A percentile compares a stretch with the other conserved stretches of the same genome.
These are phyloP conservation scores for Microdochium nivale DNA, from an alignment of 2,329 filamentous ascomycete genomes.

Conservation along the genomic window DNA sequence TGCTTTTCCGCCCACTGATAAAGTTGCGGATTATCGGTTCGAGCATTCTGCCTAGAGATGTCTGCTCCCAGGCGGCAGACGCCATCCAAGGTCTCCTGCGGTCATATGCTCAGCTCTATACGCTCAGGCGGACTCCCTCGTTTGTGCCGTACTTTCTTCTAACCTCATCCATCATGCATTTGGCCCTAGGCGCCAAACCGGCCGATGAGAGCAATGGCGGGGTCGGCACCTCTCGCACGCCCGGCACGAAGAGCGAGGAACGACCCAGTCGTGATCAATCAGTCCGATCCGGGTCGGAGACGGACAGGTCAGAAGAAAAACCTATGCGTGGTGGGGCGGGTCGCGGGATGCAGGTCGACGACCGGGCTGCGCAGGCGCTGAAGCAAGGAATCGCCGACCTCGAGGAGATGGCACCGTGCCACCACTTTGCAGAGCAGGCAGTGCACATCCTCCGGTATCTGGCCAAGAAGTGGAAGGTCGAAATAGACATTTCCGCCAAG, in stretches of 20 bases:
- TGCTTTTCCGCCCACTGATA: conserved; percentile 68
- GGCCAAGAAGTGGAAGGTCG: conserved; percentile 49
- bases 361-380: conserved; percentile 33
- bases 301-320: background rate
- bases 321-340: conserved; percentile 8
- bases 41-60: conserved; percentile 53
- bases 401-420: conserved; percentile 52
- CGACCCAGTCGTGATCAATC: background rate
- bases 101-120: conserved; percentile 12
- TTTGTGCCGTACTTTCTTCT: conserved; percentile 56
- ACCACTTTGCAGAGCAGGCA: conserved; percentile 52
- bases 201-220: conserved; percentile 4
- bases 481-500: conserved; percentile 32
- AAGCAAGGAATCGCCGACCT: conserved; percentile 47
- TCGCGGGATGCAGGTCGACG: background rate
- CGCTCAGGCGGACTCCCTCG: conserved; percentile 41
- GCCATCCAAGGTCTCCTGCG: conserved; percentile 47
- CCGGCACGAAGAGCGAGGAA: background rate
- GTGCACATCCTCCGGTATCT: conserved; percentile 51
- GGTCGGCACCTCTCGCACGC: conserved; percentile 2
- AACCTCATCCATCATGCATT: conserved; percentile 50
- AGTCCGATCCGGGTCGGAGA: background rate
- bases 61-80: conserved; percentile 54
- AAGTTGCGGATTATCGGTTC: conserved; percentile 56
- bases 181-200: conserved; percentile 38